phyloP scores from a whole-genome alignment of 768 basidiomycete genomes.

The Mycena venus region DNA sequence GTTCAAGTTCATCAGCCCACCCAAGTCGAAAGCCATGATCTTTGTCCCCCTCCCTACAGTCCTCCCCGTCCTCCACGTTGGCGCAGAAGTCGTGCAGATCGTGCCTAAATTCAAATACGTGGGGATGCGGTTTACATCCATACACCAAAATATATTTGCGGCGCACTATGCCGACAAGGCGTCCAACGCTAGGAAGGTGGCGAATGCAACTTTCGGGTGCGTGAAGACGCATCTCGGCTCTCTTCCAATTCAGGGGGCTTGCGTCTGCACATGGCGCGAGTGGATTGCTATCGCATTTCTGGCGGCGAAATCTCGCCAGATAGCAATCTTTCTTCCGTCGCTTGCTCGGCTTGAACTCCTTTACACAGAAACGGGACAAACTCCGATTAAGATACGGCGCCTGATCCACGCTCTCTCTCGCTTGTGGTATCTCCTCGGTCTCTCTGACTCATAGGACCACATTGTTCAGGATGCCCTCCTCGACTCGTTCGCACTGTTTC shows the following conservation, averaged over 20 bases:
- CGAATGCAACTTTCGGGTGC: not conserved
- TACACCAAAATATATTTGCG: too few relatives aligned
- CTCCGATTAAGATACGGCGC: not conserved
- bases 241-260: not conserved
- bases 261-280: not conserved
- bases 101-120: too few relatives aligned
- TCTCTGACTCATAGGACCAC: not conserved
- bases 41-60: not conserved
- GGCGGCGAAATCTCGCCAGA: slow-evolving; percentile 15
- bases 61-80: too few relatives aligned
- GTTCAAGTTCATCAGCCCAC: slow-evolving; percentile 3
- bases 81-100: too few relatives aligned
- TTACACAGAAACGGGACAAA: too few relatives aligned
- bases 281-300: slow-evolving; percentile 15
- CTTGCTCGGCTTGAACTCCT: slow-evolving; percentile 8
- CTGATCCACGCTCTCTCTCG: slow-evolving; percentile 1
- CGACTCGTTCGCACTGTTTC: not conserved
- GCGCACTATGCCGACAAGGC: too few relatives aligned
- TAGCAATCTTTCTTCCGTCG: slow-evolving; percentile 12
- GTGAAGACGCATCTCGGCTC: not conserved
- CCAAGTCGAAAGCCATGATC: not conserved
- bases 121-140: too few relatives aligned
- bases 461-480: not conserved
- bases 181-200: not conserved
- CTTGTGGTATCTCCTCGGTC: not conserved